Base-by-base conservation (phyloP, 257 asterid species). In the Schizonepeta tenuifolia region DNA sequence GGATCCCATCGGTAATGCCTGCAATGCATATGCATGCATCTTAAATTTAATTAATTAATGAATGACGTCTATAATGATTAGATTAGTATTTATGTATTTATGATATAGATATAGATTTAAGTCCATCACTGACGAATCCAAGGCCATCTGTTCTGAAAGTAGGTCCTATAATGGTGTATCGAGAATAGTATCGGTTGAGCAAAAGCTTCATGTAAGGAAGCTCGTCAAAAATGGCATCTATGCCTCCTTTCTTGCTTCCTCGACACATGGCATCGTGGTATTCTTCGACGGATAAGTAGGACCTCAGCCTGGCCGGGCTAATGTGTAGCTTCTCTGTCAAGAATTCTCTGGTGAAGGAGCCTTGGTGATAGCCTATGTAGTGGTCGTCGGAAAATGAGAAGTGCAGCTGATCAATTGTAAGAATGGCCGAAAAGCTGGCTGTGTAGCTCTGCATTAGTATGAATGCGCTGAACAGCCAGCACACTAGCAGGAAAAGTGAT, bases 381-480 rank as follows among this genome's bases (percentile, higher is more conserved):
- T 66, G 65, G 4, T 74, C 71, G 0, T 75, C 78, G 0, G 85
- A 72, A 53, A 73, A 71, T 0, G 73, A 67, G 54, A 83, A 81
- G 1, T 80, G 53, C n/a, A 86, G 55, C 53, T 83, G 90, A 76
- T 83, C 86, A 1, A 86, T 76, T 0, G 95, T 88, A 18, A 84
- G 59, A 73, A 84, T 88, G 0, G 90, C 80, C 0, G 90, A 81
- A 9, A 86, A 43, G 50, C 76, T 88, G 0, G 91, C 91, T 0
- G 91, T 86, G 76, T 67, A 86, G 72, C 91, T 86, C 77, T 88
- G 95, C 87, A 82, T 82, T 21, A 86, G 58, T 71, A 86, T 69
- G 71, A 75, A 86, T 6, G 86, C 84, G 81, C 75, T 76, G 71
- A 81, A 80, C 64, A 86, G 2, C 88, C 91, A 88, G 11, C 71